Conservation (phyloP, 2,329 filamentous ascomycete genomes). For the Fusarium metavorans region DNA sequence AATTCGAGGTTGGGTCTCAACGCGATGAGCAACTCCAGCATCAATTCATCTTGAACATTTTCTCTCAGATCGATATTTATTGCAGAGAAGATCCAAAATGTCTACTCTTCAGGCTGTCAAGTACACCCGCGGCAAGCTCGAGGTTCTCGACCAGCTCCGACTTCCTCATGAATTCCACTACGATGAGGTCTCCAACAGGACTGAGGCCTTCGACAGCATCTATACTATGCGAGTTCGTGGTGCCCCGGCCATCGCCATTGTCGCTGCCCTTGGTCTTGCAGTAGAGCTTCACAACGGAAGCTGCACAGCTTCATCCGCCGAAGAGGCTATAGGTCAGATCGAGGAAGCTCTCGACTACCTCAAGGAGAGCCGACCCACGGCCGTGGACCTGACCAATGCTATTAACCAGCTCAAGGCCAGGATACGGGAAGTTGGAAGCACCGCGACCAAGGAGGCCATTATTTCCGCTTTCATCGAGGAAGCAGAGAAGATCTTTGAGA, state of each 20-base stretch:
- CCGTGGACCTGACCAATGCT: slow-evolving; percentile 93
- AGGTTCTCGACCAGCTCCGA: slow-evolving; percentile 86
- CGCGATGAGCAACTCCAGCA: background rate
- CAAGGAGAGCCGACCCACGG: slow-evolving; percentile 89
- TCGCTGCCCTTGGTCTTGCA: slow-evolving; percentile 89
- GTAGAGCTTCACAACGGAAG: slow-evolving; percentile 78
- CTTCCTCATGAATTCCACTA: slow-evolving; percentile 85
- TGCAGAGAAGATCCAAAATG: slow-evolving; percentile 50
- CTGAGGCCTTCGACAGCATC: slow-evolving; percentile 86
- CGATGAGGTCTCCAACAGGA: slow-evolving; percentile 75
- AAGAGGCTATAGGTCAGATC: slow-evolving; percentile 78
- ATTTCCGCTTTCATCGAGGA: slow-evolving; percentile 78
- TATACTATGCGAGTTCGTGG: slow-evolving; percentile 81
- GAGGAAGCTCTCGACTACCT: slow-evolving; percentile 85
- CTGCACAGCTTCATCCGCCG: slow-evolving; percentile 56
- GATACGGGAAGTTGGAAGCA: slow-evolving; percentile 63
- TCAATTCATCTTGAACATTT: background rate
- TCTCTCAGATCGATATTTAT: background rate
- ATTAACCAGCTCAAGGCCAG: slow-evolving; percentile 80
- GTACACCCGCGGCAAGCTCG: slow-evolving; percentile 77
- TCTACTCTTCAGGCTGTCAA: slow-evolving; percentile 81
- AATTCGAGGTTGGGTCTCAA: slow-evolving; percentile 19
- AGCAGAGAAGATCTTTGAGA: slow-evolving; percentile 87
- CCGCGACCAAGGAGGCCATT: slow-evolving; percentile 63
- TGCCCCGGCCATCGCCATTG: slow-evolving; percentile 96